Evolutionary conservation across 768 basidiomycete genomes (phyloP), one percentile per base, ranked within the genome.

Genomic region (Calocera cornea): DNA sequence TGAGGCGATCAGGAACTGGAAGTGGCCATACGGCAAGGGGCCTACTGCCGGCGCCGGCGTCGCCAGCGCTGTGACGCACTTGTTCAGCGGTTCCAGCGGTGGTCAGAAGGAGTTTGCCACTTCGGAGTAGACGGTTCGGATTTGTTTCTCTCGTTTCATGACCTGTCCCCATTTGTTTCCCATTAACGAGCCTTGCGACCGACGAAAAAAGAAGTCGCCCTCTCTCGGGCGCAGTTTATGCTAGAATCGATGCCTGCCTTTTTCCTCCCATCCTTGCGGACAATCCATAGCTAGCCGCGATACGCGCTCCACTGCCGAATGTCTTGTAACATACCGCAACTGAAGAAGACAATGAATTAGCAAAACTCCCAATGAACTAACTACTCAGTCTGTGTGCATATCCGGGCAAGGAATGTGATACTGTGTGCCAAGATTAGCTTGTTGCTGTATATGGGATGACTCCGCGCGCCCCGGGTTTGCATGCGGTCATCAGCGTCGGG

Each of bases 1-100:
- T 0, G 47, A 68, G 17, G 49, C 71, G 24, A 60, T 69, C 41
- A 70, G 69, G 47, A 69, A 74, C 33, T 74, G 73, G 73, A 67
- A 41, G 34, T 74, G 74, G 74, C 65, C 69, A 2, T 70, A 66
- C 64, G 70, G 68, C 27, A 60, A 31, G 54, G 7, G 66, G 50
- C 33, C n/a, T n/a, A 70, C 70, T 64, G 70, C 34, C 31, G 69
- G 66, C 38, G 68, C 64, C 41, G 64, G 63, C 17, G 63, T 68
- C 11, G 50, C 68, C 47, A 41, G 65, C 47, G 66, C 68, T 63
- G 67, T 66, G 31, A 63, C 47, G 8, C 65, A 65, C 38, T 65
- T 69, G 16, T 66, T 68, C 24, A 36, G 69, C 34, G 66, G 67
- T 34, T 5, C 7, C 36, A 38, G 36, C 36, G 36, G 36, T 1